Evolutionary conservation across 2,329 filamentous ascomycete genomes (phyloP).

Genomic region (Penicillium sp.): DNA sequence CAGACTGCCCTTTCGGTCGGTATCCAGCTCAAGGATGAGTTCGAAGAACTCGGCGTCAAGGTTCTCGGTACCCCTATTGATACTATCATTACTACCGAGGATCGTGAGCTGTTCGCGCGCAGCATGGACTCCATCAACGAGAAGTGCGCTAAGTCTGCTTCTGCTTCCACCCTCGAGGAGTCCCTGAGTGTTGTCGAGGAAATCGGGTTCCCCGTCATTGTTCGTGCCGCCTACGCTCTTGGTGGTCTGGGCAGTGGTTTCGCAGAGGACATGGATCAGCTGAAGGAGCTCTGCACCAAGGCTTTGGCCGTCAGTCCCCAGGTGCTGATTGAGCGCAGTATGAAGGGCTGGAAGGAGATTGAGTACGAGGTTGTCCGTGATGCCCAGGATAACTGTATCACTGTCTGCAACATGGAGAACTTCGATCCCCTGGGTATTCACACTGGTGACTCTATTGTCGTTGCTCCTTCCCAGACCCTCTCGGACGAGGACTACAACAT

Average conservation of each 20-base stretch:
- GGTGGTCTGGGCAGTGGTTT: slow-evolving; percentile 95
- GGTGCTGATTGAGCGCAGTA: slow-evolving; percentile 93
- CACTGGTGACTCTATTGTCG: slow-evolving; percentile 96
- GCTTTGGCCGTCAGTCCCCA: slow-evolving; percentile 94
- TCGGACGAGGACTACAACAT: slow-evolving; percentile 99
- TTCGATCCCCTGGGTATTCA: slow-evolving; percentile 98
- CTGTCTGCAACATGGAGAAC: slow-evolving; percentile 99
- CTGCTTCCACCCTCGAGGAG: slow-evolving; percentile 83
- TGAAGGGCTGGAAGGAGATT: slow-evolving; percentile 99
- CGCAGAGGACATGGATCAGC: slow-evolving; percentile 78
- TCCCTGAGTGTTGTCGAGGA: slow-evolving; percentile 82
- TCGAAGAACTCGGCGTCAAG: slow-evolving; percentile 85
- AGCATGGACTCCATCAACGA: slow-evolving; percentile 98
- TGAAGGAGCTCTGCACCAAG: slow-evolving; percentile 86
- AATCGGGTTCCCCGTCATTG: slow-evolving; percentile 95
- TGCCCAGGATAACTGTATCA: slow-evolving; percentile 96
- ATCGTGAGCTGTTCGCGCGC: slow-evolving; percentile 92
- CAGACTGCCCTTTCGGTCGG: slow-evolving; percentile 96
- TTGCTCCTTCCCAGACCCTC: slow-evolving; percentile 92
- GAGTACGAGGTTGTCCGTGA: slow-evolving; percentile 98
- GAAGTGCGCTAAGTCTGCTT: slow-evolving; percentile 96
- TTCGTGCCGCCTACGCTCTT: slow-evolving; percentile 91
- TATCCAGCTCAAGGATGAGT: slow-evolving; percentile 96
- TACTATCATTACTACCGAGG: slow-evolving; percentile 97
- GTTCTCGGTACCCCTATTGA: slow-evolving; percentile 96